Conservation (phyloP, 23 red algal species). For the Gracilaria caudata region DNA sequence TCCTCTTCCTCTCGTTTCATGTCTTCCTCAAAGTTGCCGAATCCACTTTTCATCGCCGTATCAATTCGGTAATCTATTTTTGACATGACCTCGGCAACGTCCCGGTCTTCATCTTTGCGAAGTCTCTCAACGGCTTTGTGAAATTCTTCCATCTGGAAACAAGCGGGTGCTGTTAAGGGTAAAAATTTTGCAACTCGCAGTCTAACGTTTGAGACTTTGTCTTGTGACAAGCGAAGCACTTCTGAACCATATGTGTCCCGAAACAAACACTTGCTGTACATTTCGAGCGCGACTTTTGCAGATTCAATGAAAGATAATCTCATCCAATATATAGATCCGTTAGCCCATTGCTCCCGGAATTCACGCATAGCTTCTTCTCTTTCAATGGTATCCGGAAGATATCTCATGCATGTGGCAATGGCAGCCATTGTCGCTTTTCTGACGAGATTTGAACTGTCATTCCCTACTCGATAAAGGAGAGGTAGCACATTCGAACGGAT, state of each 20-base stretch:
- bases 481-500: slow-evolving; percentile 58
- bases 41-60: slow-evolving; percentile 3
- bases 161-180: slow-evolving; percentile 36
- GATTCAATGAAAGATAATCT: slow-evolving; percentile 77
- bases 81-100: slow-evolving; percentile 37
- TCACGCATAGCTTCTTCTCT: slow-evolving; percentile 45
- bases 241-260: slow-evolving; percentile 37
- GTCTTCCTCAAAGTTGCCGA: slow-evolving; percentile 51
- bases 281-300: slow-evolving; percentile 19
- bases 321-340: slow-evolving; percentile 73
- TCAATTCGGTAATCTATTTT: slow-evolving; percentile 25
- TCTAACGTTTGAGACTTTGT: slow-evolving; percentile 72
- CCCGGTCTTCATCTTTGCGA: slow-evolving; percentile 53
- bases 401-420: slow-evolving; percentile 48
- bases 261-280: slow-evolving; percentile 59
- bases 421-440: slow-evolving; percentile 65
- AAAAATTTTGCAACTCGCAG: slow-evolving; percentile 55
- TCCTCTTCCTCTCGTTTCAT: slow-evolving; percentile 66
- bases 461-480: slow-evolving; percentile 47
- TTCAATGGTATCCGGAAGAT: slow-evolving; percentile 50
- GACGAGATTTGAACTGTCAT: slow-evolving; percentile 63
- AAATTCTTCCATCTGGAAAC: slow-evolving; percentile 68
- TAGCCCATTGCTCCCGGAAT: slow-evolving; percentile 62
- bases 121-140: slow-evolving; percentile 40
- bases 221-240: slow-evolving; percentile 44